These are phyloP conservation scores for Rhodotorula glutinis DNA, from an alignment of 1,284 basidiomycete species.

Conservation along the genomic window DNA sequence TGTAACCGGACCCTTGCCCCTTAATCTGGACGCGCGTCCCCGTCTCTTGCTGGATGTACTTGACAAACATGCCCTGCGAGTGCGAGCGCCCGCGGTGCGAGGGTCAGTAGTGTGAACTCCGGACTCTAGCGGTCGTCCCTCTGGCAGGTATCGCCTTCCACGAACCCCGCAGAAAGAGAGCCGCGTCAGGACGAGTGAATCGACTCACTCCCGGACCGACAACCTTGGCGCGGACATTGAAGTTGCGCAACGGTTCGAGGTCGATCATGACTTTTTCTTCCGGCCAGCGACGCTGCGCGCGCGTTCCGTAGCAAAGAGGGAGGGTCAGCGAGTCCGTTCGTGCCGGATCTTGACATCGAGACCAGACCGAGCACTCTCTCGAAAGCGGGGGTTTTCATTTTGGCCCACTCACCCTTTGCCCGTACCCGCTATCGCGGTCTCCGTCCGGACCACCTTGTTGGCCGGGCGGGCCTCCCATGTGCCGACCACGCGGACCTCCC, in stretches of 20 bases:
- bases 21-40: conserved; percentile 98
- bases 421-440: conserved; percentile 12
- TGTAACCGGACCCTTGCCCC: conserved; percentile 88
- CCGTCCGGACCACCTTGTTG: neutral
- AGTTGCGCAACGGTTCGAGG: conserved; percentile 86
- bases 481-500: conserved; percentile 56
- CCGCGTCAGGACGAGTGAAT: neutral
- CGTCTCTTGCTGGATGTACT: conserved; percentile 96
- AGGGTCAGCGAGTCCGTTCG: neutral
- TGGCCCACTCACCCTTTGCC: conserved; percentile 23
- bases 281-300: conserved; percentile 77
- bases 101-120: neutral
- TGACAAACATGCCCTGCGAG: conserved; percentile 85
- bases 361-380: too few relatives aligned
- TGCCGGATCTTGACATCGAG: too few relatives aligned
- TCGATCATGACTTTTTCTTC: conserved; percentile 87
- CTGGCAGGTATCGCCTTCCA: too few relatives aligned
- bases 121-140: too few relatives aligned
- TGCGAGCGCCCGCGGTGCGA: neutral
- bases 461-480: neutral
- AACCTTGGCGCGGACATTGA: conserved; percentile 95
- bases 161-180: neutral
- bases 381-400: too few relatives aligned
- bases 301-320: neutral
- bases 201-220: conserved; percentile 80